Evolutionary conservation across 2,329 filamentous ascomycete genomes (phyloP), one percentile per base, ranked within the genome.

Genomic region (Scortechinia acanthostroma): DNA sequence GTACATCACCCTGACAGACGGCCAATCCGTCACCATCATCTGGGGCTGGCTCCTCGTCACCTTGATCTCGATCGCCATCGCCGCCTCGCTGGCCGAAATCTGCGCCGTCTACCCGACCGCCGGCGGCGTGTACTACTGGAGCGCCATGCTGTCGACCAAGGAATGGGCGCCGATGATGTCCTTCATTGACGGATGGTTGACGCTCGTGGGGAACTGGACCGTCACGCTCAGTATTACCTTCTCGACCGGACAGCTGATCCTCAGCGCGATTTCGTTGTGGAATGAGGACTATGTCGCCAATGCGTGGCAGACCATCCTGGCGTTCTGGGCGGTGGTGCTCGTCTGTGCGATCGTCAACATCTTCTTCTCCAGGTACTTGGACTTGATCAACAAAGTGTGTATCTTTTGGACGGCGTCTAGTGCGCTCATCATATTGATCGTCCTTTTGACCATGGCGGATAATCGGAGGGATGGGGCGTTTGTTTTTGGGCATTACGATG

Each of bases 181-280:
- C 22, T 89, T 82, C 77, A 77, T 86, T 49, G 85, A 80, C 51
- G 85, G 85, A 48, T 90, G 85, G 85, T 69, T 83, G 19, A 90
- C 86, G 58, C 76, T 88, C 16, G 80, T 88, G 44, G 87, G 87
- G 47, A 90, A 90, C 64, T 83, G 89, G 60, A 88, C 83, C 52
- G 91, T 91, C 53, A 89, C 86, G 0, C 70, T 89, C n/a, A 77
- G 84, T n/a, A 85, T 89, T 58, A 87, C 88, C 67, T 90, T 89
- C 54, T 86, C 84, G 6, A 17, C 13, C 14, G 35, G 10, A 6
- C 35, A 40, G 17, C 46, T 85, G 20, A 79, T 85, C 46, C 67
- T 87, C 17, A 78, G 73, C 43, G 81, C 82, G 2, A 84, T 87
- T 49, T 73, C 76, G n/a, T 64, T 88, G 1, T 87, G 80, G 73